Conservation (phyloP, 2,329 filamentous ascomycete species). For the Colletotrichum brevisporum region DNA sequence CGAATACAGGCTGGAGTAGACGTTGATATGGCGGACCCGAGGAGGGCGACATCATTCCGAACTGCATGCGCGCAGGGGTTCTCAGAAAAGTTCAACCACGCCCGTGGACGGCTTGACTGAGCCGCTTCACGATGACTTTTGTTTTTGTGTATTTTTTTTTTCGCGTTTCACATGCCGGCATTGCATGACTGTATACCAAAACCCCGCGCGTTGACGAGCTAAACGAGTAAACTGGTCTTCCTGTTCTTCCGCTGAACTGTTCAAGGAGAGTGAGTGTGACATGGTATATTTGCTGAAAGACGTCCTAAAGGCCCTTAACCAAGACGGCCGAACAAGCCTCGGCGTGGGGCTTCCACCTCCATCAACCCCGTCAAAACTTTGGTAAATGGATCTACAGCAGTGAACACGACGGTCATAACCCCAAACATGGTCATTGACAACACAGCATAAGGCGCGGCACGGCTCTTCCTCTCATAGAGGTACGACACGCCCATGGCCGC, state of each 20-base stretch:
- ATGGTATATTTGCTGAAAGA: conserved; percentile 3
- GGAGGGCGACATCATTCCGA: not conserved
- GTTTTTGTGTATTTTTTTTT: too few species aligned
- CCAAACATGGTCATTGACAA: conserved; percentile 72
- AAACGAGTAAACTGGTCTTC: conserved; percentile 6
- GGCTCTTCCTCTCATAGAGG: conserved; percentile 67
- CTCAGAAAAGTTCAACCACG: conserved; percentile 26
- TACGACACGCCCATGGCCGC: conserved; percentile 73
- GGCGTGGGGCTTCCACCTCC: not conserved
- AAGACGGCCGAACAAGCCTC: too few species aligned
- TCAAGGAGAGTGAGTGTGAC: not conserved
- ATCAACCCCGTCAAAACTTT: conserved; percentile 49
- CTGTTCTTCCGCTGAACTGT: conserved; percentile 1
- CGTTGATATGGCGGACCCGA: not conserved
- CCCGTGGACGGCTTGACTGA: not conserved
- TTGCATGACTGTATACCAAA: conserved; percentile 35
- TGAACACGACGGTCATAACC: conserved; percentile 68
- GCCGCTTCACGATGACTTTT: not conserved
- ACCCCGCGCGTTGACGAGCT: conserved; percentile 28
- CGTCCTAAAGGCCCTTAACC: not conserved
- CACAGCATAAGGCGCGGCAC: conserved; percentile 68
- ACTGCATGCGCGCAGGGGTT: not conserved
- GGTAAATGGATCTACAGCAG: conserved; percentile 62
- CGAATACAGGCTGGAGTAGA: conserved; percentile 59
- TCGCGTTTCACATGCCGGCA: conserved; percentile 13